Conservation (phyloP, 345 rosid species). For the Populus davidiana region DNA sequence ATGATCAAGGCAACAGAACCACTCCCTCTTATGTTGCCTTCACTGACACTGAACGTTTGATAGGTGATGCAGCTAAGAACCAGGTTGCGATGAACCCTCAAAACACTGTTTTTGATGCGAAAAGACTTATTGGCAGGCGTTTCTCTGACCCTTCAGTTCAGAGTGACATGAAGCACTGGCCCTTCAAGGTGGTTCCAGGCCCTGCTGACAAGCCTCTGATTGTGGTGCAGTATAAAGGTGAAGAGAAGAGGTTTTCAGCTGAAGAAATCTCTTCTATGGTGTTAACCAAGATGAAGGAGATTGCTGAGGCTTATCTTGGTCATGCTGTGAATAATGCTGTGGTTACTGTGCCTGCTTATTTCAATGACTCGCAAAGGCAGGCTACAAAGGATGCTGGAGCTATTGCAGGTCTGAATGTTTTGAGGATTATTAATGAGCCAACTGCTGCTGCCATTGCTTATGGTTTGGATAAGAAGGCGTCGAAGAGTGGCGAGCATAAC, state of each 20-base stretch:
- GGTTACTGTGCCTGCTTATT: conserved; percentile 19
- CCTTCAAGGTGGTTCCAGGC: conserved; percentile 20
- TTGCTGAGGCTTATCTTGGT: conserved; percentile 19
- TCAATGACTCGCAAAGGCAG: conserved; percentile 21
- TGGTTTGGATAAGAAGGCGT: conserved; percentile 19
- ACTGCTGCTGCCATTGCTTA: conserved; percentile 25
- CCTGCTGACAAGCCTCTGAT: conserved; percentile 23
- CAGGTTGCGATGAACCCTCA: conserved; percentile 25
- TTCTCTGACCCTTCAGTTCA: conserved; percentile 21
- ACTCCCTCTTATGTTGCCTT: conserved; percentile 24
- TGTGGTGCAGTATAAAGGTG: conserved; percentile 16
- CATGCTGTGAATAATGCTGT: conserved; percentile 16
- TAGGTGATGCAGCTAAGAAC: conserved; percentile 18
- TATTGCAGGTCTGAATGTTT: conserved; percentile 12
- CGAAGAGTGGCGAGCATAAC: conserved; percentile 15
- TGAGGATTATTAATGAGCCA: conserved; percentile 21
- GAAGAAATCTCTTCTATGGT: conserved; percentile 26
- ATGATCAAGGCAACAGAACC: conserved; percentile 23
- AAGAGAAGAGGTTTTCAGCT: conserved; percentile 17
- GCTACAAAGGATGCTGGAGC: conserved; percentile 27
- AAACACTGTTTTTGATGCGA: conserved; percentile 18
- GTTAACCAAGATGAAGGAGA: conserved; percentile 17
- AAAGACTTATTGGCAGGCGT: conserved; percentile 20
- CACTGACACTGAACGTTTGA: conserved; percentile 12
- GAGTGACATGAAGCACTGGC: conserved; percentile 26